These are phyloP conservation scores for Septoria petroselini DNA, from an alignment of 2,329 filamentous ascomycete genomes.

Conservation along the genomic window DNA sequence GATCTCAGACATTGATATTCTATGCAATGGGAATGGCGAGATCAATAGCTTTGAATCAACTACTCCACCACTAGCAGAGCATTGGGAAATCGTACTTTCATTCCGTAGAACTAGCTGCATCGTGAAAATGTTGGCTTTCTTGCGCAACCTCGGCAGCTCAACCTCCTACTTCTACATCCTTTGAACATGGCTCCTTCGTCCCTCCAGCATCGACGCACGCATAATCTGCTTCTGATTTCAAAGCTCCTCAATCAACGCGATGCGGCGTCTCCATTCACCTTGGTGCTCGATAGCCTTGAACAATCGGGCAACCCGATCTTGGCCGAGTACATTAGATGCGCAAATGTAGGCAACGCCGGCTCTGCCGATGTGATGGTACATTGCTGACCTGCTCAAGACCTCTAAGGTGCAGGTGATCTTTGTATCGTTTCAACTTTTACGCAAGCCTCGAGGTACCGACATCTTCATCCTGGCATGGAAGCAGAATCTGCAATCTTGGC, in stretches of 20 bases:
- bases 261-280: constrained; percentile 77
- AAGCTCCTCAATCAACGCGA: constrained; percentile 77
- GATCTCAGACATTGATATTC: no score
- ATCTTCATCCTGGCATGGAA: constrained; percentile 55
- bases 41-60: no score
- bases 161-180: not conserved
- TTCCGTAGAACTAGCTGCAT: constrained; percentile 5
- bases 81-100: not conserved
- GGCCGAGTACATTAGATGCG: constrained; percentile 70
- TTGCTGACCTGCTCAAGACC: constrained; percentile 41
- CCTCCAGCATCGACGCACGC: constrained; percentile 70
- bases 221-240: constrained; percentile 79
- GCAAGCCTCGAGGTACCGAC: constrained; percentile 62
- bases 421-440: constrained; percentile 72
- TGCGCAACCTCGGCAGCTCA: no score
- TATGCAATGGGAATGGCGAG: no score
- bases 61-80: no score
- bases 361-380: not conserved
- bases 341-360: constrained; percentile 54
- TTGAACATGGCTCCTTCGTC: constrained; percentile 55
- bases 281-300: constrained; percentile 81
- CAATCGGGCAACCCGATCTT: constrained; percentile 70
- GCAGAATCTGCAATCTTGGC: constrained; percentile 32
- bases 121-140: not conserved
- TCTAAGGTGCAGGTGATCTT: constrained; percentile 69